Base-by-base conservation (phyloP, 352 stramenopile genomes). In the Phytophthora hybrid region DNA sequence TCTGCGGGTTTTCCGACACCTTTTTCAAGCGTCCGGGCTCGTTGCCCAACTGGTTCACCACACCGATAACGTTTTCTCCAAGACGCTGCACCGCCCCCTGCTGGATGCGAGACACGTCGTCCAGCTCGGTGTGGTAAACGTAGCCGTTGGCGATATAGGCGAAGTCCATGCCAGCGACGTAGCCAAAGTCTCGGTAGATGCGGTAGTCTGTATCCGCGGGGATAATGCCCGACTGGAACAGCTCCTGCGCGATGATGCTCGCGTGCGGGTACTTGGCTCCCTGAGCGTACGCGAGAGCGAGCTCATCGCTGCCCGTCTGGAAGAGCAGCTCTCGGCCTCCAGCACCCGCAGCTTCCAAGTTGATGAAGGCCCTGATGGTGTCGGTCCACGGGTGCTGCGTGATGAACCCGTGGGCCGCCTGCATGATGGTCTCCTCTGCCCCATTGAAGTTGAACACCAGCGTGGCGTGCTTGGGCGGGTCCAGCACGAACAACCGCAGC, bases 371-470 rank as follows among this genome's bases (percentile, higher is more conserved):
- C 46, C 80, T 73, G 60, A 94, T 92, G 16, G 80, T 80, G 21
- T 84, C 63, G 5, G 79, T 92, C 88, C 88, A 94, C 44, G 84
- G 81, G 66, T 94, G 88, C 65, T 92, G 85, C 11, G 88, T 94
- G 65, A 94, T 93, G 66, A 94, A 94, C 1, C 88, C 88, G 60
- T 94, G 88, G 10, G 88, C 84, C 0, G 85, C 88, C 60, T 94
- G 88, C 70, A 93, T 84, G 41, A 94, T 91, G 14, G 88, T 94
- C 59, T 94, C 88, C 63, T 94, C 85, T 0, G 85, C 88, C 32
- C 88, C 88, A 56, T 94, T 94, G 65, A 94, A 94, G 54, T 92
- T 94, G 76, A 94, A 94, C 16, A 94, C 76, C 4, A 94, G 61
- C 13, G 85, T 85, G 23, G 77, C 79, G 47, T 89, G 71, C 55